Base-by-base conservation (phyloP, 2,329 filamentous ascomycete genomes). In the Paradendryphiella salina region DNA sequence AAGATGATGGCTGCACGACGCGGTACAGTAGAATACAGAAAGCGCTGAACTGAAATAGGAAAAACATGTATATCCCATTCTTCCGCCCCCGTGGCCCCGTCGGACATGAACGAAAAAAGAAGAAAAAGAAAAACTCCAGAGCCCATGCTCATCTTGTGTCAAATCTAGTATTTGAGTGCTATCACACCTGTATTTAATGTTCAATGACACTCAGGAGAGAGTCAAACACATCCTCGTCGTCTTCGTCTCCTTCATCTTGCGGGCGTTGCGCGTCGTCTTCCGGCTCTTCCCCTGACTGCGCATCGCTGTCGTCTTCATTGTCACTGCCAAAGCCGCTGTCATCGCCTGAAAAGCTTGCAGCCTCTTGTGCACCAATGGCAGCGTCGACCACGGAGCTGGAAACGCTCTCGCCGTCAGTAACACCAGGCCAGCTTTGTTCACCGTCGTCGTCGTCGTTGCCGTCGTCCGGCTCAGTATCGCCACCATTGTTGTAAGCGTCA, bases 391-490 rank as follows among this genome's bases (percentile, higher is more conserved):
- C 53, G 3, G 59, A 60, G 40, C 65, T 56, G 10, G 61, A 58
- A 17, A 70, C 59, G 31, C 58, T 61, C 13, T 70, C 65, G 8
- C 55, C 65, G 8, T 62, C 57, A 4, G 59, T 59, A 1, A 69
- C 64, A 4, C 67, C 67, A 17, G 44, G 59, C 67, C 67, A 70
- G 40, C 67, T 71, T 38, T 65, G 52, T 15, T 69, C 67, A 2
- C 58, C 61, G 9, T 65, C 62, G 10, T 65, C 64, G 13, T 63
- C 64, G 7, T 70, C 68, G 41, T 73, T 60, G 38, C 70, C 69
- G 6, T 70, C 65, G 17, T 71, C 69, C 14, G 64, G 57, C 40
- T 72, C 70, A 0, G 69, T 73, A 33, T 73, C 70, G 4, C 69
- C 70, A 21, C 55, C 64, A 21, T 66, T 57, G 15, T 60, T 61